Evolutionary conservation across 2,329 filamentous ascomycete genomes (phyloP).

Genomic region (Chaetomiaceae sp.): DNA sequence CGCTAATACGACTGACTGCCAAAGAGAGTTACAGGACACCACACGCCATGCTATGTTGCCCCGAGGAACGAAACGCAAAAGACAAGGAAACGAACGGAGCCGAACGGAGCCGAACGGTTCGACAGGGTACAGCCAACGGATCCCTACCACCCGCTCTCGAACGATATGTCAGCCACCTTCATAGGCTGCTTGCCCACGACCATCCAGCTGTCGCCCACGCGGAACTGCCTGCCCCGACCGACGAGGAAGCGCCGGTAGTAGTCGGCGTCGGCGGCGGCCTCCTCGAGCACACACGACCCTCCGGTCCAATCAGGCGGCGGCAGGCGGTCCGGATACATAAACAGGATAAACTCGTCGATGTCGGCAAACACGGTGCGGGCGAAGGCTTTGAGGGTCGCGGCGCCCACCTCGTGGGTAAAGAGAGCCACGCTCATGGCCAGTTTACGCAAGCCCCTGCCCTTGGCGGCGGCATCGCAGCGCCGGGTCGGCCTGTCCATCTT

Average conservation of each 20-base stretch:
- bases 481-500: conserved; percentile 20
- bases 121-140: too few species aligned
- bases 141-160: conserved; percentile 26
- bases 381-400: conserved; percentile 26
- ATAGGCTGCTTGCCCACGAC: conserved; percentile 26
- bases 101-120: neutral
- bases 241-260: conserved; percentile 26
- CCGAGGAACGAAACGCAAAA: neutral
- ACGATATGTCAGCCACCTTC: conserved; percentile 29
- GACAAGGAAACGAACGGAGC: neutral
- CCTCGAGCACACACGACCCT: conserved; percentile 27
- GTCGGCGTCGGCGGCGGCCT: conserved; percentile 19
- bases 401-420: conserved; percentile 27
- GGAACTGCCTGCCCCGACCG: conserved; percentile 25
- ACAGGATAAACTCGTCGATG: conserved; percentile 31
- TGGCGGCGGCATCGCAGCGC: neutral
- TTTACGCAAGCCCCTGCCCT: conserved; percentile 21
- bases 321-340: conserved; percentile 29
- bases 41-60: neutral
- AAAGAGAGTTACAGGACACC: too few species aligned
- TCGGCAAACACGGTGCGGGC: conserved; percentile 24
- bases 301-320: conserved; percentile 29
- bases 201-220: conserved; percentile 23
- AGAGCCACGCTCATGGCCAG: conserved; percentile 29
- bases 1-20: neutral